Base-by-base conservation (phyloP, 176 grass and related monocot species). In the Rhynchospora pubera region DNA sequence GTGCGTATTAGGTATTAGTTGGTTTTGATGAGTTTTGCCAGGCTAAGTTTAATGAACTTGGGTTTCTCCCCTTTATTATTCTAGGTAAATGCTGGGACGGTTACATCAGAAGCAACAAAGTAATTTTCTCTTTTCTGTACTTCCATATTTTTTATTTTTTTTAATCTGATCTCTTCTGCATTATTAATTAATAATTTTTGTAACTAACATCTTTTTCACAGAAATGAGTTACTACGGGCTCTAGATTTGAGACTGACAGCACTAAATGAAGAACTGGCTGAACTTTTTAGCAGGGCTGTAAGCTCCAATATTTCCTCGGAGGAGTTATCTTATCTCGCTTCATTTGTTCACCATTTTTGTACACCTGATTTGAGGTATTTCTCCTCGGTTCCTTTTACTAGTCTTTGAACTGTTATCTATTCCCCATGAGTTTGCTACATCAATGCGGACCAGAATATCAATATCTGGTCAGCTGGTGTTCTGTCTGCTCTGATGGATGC, bases 151-250 rank as follows among this genome's bases (percentile, higher is more conserved):
- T 86, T 78, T 18, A 43, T 16, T 45, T 34, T 60, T 42, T 85
- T 65, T 78, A 66, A 62, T 81, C 64, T 71, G 80, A 9, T 91
- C 59, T 56, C 55, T 14, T 32, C 50, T 77, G 66, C 23, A 18
- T 22, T 56, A 77, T 47, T 4, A 85, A 32, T 46, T 82, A 84
- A 21, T 42, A 62, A 78, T 71, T 65, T 56, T 71, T 28, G 80
- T 24, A 79, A 79, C 57, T 79, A 45, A 62, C 18, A 19, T 57
- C 21, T n/a, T 51, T 45, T 83, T 75, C 59, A 60, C 71, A 99
- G 97, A 84, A 99, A 99, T 81, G 93, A 99, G 76, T 89, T 99
- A 66, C 84, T 99, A 76, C 89, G 86, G 80, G 97, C 97, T 70
- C 61, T 99, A 66, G 91, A 96, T 58, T 86, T 99, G 79, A 99